A percentile compares a stretch with the other conserved stretches of the same genome.
Evolutionary conservation across 1,284 basidiomycete genomes (phyloP).

Genomic region (Lentinula novae-zelandiae): DNA sequence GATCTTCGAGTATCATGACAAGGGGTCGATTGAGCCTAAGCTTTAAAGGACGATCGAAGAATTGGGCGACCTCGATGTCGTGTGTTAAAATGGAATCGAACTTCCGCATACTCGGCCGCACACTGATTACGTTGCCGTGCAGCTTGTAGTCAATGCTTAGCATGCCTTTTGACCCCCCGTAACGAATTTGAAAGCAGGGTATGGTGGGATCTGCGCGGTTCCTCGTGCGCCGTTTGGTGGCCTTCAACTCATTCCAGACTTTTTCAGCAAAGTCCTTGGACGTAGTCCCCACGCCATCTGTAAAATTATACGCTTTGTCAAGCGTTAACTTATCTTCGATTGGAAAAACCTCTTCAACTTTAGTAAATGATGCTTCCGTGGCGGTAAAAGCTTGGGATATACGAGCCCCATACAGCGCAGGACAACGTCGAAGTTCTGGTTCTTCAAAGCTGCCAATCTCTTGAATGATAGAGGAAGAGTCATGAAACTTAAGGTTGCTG

Average conservation of each 20-base stretch:
- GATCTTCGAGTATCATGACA: conserved; percentile 43
- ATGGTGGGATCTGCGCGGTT: conserved; percentile 35
- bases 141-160: conserved; percentile 52
- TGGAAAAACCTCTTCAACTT: conserved; percentile 47
- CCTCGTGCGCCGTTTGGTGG: conserved; percentile 32
- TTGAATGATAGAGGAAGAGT: conserved; percentile 45
- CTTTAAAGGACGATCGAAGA: conserved; percentile 9
- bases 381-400: conserved; percentile 54
- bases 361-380: conserved; percentile 55
- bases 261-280: conserved; percentile 47
- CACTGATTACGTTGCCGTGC: conserved; percentile 38
- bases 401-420: conserved; percentile 68
- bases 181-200: conserved; percentile 57
- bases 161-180: conserved; percentile 63
- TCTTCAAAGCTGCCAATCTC: conserved; percentile 49
- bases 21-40: conserved; percentile 45
- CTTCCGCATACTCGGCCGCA: conserved; percentile 62
- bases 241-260: conserved; percentile 46
- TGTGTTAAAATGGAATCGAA: conserved; percentile 45
- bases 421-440: conserved; percentile 46
- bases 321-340: conserved; percentile 41
- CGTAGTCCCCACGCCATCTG: conserved; percentile 69
- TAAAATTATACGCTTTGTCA: conserved; percentile 44
- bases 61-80: conserved; percentile 55
- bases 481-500: conserved; percentile 21